phyloP scores from a whole-genome alignment of 768 basidiomycete species.

The Leccinum olivaceopallidum region DNA sequence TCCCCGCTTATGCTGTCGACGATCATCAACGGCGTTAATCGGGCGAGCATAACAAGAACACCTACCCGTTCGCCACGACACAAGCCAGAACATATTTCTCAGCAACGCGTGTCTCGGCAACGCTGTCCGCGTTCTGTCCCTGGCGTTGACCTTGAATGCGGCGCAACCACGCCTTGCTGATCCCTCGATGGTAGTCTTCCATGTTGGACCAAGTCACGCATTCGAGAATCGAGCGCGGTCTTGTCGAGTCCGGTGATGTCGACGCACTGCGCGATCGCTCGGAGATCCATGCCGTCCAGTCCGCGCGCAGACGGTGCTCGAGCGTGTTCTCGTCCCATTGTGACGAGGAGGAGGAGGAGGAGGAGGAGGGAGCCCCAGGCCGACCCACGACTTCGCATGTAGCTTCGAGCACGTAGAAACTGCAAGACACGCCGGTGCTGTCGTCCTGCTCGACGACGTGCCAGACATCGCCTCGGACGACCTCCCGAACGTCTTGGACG shows the following conservation, averaged over 20 bases:
- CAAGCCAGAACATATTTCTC: slow-evolving; percentile 67
- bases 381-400: slow-evolving; percentile 75
- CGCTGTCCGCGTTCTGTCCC: slow-evolving; percentile 41
- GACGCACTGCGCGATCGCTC: slow-evolving; percentile 10
- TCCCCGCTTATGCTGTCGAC: slow-evolving; percentile 60
- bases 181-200: slow-evolving; percentile 69
- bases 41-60: neutral
- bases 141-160: slow-evolving; percentile 34
- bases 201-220: slow-evolving; percentile 65
- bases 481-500: slow-evolving; percentile 51
- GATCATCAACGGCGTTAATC: too few relatives aligned
- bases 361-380: slow-evolving; percentile 15
- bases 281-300: slow-evolving; percentile 66
- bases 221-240: slow-evolving; percentile 17
- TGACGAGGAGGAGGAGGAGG: slow-evolving; percentile 1
- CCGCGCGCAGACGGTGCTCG: slow-evolving; percentile 43
- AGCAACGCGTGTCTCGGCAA: slow-evolving; percentile 49
- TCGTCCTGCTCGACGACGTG: slow-evolving; percentile 38
- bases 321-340: neutral
- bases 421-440: slow-evolving; percentile 25
- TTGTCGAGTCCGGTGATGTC: neutral
- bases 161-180: slow-evolving; percentile 65
- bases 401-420: slow-evolving; percentile 58
- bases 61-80: slow-evolving; percentile 70
- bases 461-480: slow-evolving; percentile 64